A percentile compares a stretch with the other conserved stretches of the same genome.
phyloP scores from a whole-genome alignment of 2,329 filamentous ascomycete species.

The Hirsutella minnesotensis region DNA sequence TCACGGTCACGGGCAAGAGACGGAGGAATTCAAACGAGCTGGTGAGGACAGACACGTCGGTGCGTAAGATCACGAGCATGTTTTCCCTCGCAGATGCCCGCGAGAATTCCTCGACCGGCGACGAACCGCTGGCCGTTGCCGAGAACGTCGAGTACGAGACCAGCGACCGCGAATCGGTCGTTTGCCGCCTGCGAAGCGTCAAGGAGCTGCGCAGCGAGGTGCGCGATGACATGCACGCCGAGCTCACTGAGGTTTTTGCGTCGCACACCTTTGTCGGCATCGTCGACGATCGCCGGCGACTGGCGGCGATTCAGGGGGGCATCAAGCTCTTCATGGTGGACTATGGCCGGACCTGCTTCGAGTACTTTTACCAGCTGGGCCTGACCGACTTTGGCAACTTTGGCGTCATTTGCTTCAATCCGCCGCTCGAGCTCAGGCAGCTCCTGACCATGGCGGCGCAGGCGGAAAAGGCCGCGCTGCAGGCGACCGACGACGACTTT shows the following conservation, averaged over 20 bases:
- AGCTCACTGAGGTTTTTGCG: constrained; percentile 76
- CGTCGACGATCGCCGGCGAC: constrained; percentile 73
- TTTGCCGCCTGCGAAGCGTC: constrained; percentile 70
- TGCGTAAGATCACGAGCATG: constrained; percentile 96
- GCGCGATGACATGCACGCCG: constrained; percentile 69
- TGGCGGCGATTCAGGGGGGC: constrained; percentile 87
- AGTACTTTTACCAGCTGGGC: constrained; percentile 93
- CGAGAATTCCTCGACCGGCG: constrained; percentile 12
- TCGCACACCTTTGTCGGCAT: constrained; percentile 88
- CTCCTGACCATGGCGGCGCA: constrained; percentile 64
- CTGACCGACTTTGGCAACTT: constrained; percentile 96
- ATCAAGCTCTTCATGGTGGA: constrained; percentile 88
- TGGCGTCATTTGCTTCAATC: constrained; percentile 68
- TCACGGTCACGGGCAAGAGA: constrained; percentile 25
- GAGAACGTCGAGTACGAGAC: constrained; percentile 59
- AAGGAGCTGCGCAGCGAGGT: constrained; percentile 75
- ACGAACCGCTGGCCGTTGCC: constrained; percentile 22
- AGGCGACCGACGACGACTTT: constrained; percentile 39
- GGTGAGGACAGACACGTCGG: constrained; percentile 76
- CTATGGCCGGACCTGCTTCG: constrained; percentile 75
- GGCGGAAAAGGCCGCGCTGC: constrained; percentile 43
- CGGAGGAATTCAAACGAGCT: constrained; percentile 56
- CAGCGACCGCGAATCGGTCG: constrained; percentile 54
- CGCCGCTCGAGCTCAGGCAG: constrained; percentile 58
- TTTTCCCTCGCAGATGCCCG: constrained; percentile 43